Conservation (phyloP, 192 early-diverging fungal genomes). For the Coemansia sp. region DNA sequence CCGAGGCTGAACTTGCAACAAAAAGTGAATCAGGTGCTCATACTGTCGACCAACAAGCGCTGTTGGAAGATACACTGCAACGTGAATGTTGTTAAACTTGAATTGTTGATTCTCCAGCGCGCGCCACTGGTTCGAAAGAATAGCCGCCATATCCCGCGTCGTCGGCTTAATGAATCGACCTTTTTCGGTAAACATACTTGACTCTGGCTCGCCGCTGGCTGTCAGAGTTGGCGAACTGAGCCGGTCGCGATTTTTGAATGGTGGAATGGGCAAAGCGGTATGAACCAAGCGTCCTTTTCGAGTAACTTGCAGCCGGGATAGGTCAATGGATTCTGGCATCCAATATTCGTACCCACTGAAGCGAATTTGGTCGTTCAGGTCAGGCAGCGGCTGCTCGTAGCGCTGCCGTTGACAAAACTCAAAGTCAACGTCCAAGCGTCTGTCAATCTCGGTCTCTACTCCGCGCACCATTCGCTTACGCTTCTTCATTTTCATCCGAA, state of each 20-base stretch:
- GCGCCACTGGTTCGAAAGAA: conserved; percentile 31
- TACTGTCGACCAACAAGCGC: conserved; percentile 46
- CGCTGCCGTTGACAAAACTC: conserved; percentile 20
- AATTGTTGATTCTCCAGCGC: conserved; percentile 33
- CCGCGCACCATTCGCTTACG: conserved; percentile 10
- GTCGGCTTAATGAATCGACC: conserved; percentile 13
- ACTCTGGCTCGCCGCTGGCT: not conserved
- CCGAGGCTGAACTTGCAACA: conserved; percentile 32
- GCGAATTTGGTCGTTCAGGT: not conserved
- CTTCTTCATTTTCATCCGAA: conserved; percentile 3
- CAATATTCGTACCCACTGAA: conserved; percentile 35
- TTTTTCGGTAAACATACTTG: not conserved
- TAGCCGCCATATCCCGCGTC: conserved; percentile 20
- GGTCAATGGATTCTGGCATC: conserved; percentile 15
- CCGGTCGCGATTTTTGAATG: not conserved
- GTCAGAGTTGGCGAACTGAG: not conserved
- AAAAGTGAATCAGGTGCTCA: conserved; percentile 27
- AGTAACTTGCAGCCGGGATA: not conserved
- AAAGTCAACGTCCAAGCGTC: conserved; percentile 10
- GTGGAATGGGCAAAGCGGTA: not conserved
- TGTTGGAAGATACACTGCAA: conserved; percentile 40
- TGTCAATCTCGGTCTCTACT: conserved; percentile 39
- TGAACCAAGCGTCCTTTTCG: not conserved
- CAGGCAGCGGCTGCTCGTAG: conserved; percentile 3
- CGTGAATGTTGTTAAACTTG: conserved; percentile 49